Percentiles rank a stretch among this genome's conserved stretches.
Evolutionary conservation across 306 rosid genomes (phyloP).

Genomic region (Trifolium pratense): DNA sequence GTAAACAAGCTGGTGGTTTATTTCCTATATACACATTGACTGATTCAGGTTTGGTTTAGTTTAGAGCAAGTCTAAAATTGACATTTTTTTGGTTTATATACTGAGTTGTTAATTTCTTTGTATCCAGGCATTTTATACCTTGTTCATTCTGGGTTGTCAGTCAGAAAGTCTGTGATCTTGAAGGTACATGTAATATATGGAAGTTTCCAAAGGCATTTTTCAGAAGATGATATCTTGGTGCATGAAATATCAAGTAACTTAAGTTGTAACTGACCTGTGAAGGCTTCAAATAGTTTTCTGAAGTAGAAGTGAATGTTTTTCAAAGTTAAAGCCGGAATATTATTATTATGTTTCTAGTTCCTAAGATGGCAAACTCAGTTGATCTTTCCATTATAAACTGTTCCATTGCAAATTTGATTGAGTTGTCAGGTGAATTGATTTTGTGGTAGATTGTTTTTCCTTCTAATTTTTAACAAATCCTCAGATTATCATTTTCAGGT

Average conservation of each 20-base stretch:
- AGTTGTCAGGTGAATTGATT: conserved; percentile 17
- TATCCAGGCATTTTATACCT: conserved; percentile 61
- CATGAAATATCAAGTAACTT: conserved; percentile 9
- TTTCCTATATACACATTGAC: conserved; percentile 68
- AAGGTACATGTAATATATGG: conserved; percentile 49
- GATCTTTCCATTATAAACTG: conserved; percentile 26
- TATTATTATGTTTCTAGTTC: conserved; percentile 31
- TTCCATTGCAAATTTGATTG: conserved; percentile 27
- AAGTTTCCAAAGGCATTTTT: conserved; percentile 25
- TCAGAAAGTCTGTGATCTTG: conserved; percentile 63
- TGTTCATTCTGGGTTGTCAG: conserved; percentile 59
- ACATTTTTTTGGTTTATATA: conserved; percentile 5
- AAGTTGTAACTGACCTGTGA: conserved; percentile 3
- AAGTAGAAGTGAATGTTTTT: conserved; percentile 26
- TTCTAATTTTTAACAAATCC: conserved; percentile 33
- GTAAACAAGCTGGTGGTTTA: conserved; percentile 50
- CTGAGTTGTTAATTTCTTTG: conserved; percentile 36
- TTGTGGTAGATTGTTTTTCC: conserved; percentile 12
- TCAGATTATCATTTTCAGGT: conserved; percentile 56
- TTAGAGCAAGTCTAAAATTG: conserved; percentile 30
- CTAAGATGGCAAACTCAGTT: conserved; percentile 30
- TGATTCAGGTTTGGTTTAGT: conserved; percentile 66
- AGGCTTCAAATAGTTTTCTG: conserved; percentile 23
- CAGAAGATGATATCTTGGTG: conserved; percentile 32
- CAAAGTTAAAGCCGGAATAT: conserved; percentile 16